These are phyloP conservation scores for Suillus spraguei DNA, from an alignment of 768 basidiomycete species.

Conservation along the genomic window DNA sequence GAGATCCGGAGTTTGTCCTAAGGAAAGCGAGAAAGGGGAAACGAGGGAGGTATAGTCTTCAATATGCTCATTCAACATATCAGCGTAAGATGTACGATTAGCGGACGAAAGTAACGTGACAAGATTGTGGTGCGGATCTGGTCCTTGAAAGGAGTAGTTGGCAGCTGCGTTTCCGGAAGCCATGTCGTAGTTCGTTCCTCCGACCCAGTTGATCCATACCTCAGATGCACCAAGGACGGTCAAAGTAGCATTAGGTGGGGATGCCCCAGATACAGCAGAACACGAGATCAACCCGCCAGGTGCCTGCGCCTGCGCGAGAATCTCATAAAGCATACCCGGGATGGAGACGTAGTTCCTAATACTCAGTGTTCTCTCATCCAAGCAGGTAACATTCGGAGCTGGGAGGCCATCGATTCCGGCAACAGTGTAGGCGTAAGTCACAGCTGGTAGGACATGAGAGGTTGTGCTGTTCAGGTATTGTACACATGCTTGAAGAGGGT, in stretches of 20 bases:
- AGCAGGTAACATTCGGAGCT: slow-evolving; percentile 61
- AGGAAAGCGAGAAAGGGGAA: slow-evolving; percentile 52
- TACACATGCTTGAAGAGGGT: slow-evolving; percentile 61
- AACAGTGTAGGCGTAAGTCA: slow-evolving; percentile 52
- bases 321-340: slow-evolving; percentile 73
- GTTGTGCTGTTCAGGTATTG: slow-evolving; percentile 51
- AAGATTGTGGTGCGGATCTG: slow-evolving; percentile 57
- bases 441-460: slow-evolving; percentile 35
- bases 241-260: slow-evolving; percentile 49
- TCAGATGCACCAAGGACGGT: slow-evolving; percentile 48
- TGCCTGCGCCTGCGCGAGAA: slow-evolving; percentile 52
- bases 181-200: slow-evolving; percentile 71
- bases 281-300: slow-evolving; percentile 38
- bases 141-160: slow-evolving; percentile 63
- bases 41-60: slow-evolving; percentile 50
- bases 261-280: slow-evolving; percentile 24
- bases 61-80: slow-evolving; percentile 50
- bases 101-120: slow-evolving; percentile 39
- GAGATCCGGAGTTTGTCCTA: slow-evolving; percentile 61
- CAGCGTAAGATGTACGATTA: slow-evolving; percentile 34
- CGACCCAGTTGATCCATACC: slow-evolving; percentile 72
- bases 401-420: slow-evolving; percentile 50
- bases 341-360: slow-evolving; percentile 49
- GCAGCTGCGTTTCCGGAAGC: slow-evolving; percentile 57
- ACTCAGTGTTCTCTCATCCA: slow-evolving; percentile 54